phyloP scores from a whole-genome alignment of 495 filamentous ascomycete genomes.

The Cercophora newfieldiana region DNA sequence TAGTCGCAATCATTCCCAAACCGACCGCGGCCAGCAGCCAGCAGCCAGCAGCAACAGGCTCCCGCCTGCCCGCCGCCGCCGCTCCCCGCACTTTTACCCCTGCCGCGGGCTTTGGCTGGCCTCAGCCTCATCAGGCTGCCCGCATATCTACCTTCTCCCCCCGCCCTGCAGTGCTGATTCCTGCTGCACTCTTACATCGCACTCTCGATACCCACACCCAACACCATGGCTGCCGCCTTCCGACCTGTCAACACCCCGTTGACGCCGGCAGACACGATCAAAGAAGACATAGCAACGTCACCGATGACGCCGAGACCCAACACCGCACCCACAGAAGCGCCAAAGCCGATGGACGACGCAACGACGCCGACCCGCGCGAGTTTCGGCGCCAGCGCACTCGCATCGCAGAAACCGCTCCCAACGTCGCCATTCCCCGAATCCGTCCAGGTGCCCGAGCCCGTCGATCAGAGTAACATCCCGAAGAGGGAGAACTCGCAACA shows the following conservation, averaged over 20 bases:
- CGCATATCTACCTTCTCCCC: conserved; percentile 33
- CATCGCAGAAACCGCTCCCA: conserved; percentile 62
- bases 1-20: conserved; percentile 39
- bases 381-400: conserved; percentile 47
- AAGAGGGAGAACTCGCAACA: conserved; percentile 61
- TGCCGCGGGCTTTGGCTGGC: conserved; percentile 30
- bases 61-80: conserved; percentile 1
- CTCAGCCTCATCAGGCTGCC: conserved; percentile 40
- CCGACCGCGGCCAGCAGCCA: background rate
- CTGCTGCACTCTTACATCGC: conserved; percentile 25
- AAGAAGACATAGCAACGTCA: conserved; percentile 55
- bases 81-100: conserved; percentile 38
- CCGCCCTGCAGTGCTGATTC: conserved; percentile 18
- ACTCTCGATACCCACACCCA: conserved; percentile 7
- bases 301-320: conserved; percentile 60
- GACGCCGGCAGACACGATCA: conserved; percentile 46
- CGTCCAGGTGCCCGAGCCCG: conserved; percentile 46
- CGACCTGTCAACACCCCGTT: conserved; percentile 76
- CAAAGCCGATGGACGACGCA: conserved; percentile 44
- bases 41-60: background rate
- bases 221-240: conserved; percentile 57
- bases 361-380: conserved; percentile 64
- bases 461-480: conserved; percentile 40
- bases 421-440: conserved; percentile 57
- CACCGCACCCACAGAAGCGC: conserved; percentile 45